A percentile compares a stretch with the other conserved stretches of the same genome.
Evolutionary conservation across 768 basidiomycete species (phyloP).

Genomic region (Crassisporium funariophilum): DNA sequence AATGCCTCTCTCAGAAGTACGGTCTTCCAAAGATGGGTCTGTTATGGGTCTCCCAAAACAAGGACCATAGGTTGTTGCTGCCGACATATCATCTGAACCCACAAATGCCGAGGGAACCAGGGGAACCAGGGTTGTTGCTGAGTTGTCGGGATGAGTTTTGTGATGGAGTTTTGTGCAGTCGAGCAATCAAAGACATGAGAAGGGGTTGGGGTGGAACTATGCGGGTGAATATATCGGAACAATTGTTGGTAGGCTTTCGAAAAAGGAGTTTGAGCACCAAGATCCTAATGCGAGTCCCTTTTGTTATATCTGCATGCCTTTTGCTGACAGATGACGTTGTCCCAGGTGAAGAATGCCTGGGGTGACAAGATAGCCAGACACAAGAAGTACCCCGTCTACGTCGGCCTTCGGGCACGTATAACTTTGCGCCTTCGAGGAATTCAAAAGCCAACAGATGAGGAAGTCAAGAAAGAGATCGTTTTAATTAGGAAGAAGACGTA

Average conservation of each 20-base stretch:
- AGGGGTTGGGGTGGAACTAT: constrained; percentile 11
- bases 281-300: neutral
- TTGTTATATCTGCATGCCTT: neutral
- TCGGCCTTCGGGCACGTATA: constrained; percentile 9
- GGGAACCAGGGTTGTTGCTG: constrained; percentile 15
- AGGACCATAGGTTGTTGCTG: constrained; percentile 8
- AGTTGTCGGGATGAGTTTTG: constrained; percentile 16
- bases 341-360: constrained; percentile 10
- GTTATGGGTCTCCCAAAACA: constrained; percentile 15
- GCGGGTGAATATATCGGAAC: constrained; percentile 17
- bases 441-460: constrained; percentile 3
- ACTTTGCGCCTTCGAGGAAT: constrained; percentile 1
- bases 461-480: constrained; percentile 4
- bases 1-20: constrained; percentile 9
- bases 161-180: constrained; percentile 13
- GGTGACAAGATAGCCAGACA: constrained; percentile 7
- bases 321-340: neutral
- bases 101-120: constrained; percentile 14
- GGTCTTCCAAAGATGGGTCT: constrained; percentile 17
- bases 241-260: constrained; percentile 8
- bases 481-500: constrained; percentile 7
- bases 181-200: constrained; percentile 6
- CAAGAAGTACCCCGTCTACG: constrained; percentile 7
- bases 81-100: constrained; percentile 13
- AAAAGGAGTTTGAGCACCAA: constrained; percentile 12